phyloP scores from a whole-genome alignment of 2,329 filamentous ascomycete species.

The Arthrobotrys pseudoclavata region DNA sequence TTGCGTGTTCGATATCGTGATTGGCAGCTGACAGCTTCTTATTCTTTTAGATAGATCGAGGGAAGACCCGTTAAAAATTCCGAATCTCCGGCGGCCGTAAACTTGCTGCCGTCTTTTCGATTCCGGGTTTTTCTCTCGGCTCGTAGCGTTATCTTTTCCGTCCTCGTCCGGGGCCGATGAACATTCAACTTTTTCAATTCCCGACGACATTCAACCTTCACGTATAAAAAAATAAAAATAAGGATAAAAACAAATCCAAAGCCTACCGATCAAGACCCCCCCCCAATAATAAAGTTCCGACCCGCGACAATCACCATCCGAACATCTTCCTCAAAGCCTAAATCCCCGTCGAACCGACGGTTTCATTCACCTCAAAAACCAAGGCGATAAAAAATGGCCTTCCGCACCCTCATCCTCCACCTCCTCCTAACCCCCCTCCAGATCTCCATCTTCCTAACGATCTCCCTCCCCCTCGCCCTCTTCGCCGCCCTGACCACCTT shows the following conservation, averaged over 20 bases:
- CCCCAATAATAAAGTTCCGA: slow-evolving; percentile 29
- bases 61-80: background rate
- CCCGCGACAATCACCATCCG: slow-evolving; percentile 36
- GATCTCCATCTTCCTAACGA: slow-evolving; percentile 54
- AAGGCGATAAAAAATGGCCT: slow-evolving; percentile 30
- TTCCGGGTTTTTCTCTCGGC: too few relatives aligned
- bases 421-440: slow-evolving; percentile 54
- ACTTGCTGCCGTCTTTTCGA: background rate
- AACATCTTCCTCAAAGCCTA: too few relatives aligned
- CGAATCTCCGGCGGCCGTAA: too few relatives aligned
- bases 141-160: too few relatives aligned
- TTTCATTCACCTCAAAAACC: background rate
- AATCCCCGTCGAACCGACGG: too few relatives aligned
- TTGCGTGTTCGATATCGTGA: slow-evolving; percentile 22
- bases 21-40: slow-evolving; percentile 34
- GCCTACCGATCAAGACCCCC: too few relatives aligned
- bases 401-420: slow-evolving; percentile 43
- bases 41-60: background rate
- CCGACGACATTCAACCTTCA: too few relatives aligned
- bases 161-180: too few relatives aligned
- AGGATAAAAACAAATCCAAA: background rate
- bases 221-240: background rate
- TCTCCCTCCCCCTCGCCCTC: slow-evolving; percentile 56
- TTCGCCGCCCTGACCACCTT: slow-evolving; percentile 55
- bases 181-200: too few relatives aligned